A percentile compares a stretch with the other conserved stretches of the same genome.
phyloP scores from a whole-genome alignment of 805 yeast species.

The Cyberlindnera amylophila region DNA sequence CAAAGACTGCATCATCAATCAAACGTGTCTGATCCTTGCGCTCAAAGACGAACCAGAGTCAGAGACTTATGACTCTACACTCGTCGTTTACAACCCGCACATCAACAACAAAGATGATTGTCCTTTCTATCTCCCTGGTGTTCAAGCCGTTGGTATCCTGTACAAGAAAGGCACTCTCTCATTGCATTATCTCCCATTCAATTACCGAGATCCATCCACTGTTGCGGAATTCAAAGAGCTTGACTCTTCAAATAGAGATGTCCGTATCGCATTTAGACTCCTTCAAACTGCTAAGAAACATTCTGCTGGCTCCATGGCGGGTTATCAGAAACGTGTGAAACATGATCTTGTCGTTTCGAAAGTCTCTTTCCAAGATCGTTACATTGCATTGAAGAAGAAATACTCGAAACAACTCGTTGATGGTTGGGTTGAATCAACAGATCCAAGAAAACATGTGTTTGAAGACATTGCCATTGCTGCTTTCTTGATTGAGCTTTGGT shows the following conservation, averaged over 20 bases:
- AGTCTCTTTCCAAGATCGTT: constrained; percentile 76
- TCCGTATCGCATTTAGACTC: constrained; percentile 78
- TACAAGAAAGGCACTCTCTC: constrained; percentile 46
- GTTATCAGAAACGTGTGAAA: constrained; percentile 82
- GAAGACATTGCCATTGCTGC: constrained; percentile 97
- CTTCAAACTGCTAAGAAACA: constrained; percentile 80
- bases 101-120: constrained; percentile 51
- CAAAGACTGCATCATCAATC: constrained; percentile 79
- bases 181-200: constrained; percentile 71
- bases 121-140: constrained; percentile 90
- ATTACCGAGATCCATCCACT: constrained; percentile 26
- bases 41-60: constrained; percentile 24
- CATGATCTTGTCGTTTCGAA: constrained; percentile 86
- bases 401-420: constrained; percentile 73
- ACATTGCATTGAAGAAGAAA: constrained; percentile 74
- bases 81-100: constrained; percentile 80
- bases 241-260: constrained; percentile 53
- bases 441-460: constrained; percentile 92
- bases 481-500: constrained; percentile 85
- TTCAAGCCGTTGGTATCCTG: constrained; percentile 70
- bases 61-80: constrained; percentile 34
- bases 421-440: constrained; percentile 90
- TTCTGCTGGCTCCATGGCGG: constrained; percentile 76
- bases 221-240: constrained; percentile 29
- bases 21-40: constrained; percentile 63